Evolutionary conservation across 257 asterid species (phyloP), one percentile per base, ranked within the genome.

Genomic region (Cinchona pubescens): DNA sequence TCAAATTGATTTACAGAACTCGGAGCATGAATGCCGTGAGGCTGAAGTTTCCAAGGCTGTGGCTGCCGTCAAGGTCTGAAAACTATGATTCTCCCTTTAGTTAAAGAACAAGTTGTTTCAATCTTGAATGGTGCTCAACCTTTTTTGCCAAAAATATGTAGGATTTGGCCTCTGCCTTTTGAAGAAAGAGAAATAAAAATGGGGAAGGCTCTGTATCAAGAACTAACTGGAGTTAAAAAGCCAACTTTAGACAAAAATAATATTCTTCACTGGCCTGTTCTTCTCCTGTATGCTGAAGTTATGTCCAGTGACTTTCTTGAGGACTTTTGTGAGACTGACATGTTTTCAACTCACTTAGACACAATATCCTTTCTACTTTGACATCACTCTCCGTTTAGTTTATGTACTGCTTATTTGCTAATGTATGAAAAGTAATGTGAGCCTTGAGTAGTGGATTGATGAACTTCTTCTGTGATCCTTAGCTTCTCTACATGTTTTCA

Each of bases 231-330:
- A 69, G 58, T 78, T 34, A 92, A 92, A 83, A 91, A n/a, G n/a
- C n/a, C n/a, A n/a, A n/a, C n/a, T n/a, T n/a, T n/a, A n/a, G n/a
- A n/a, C n/a, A 40, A n/a, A 82, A 79, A 75, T 83, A 91, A 88
- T 96, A n/a, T n/a, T n/a, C n/a, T n/a, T n/a, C n/a, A n/a, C n/a
- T n/a, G n/a, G n/a, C n/a, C n/a, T n/a, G n/a, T 88, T 82, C 65
- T 92, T 60, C 78, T 95, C 83, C 93, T 89, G 55, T 95, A 92
- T 86, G 86, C 97, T 14, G 97, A 95, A 84, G 90, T 87, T 73
- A 91, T 91, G 99, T 95, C 97, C 83, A 91, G 98, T 69, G 96
- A 95, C 81, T 67, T 92, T 72, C 87, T 95, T 64, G 98, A 95
- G n/a, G n/a, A n/a, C n/a, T n/a, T n/a, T n/a, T n/a, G n/a, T 71